These are phyloP conservation scores for Hypoxylon rickii DNA, from an alignment of 495 filamentous ascomycete species.

Conservation along the genomic window DNA sequence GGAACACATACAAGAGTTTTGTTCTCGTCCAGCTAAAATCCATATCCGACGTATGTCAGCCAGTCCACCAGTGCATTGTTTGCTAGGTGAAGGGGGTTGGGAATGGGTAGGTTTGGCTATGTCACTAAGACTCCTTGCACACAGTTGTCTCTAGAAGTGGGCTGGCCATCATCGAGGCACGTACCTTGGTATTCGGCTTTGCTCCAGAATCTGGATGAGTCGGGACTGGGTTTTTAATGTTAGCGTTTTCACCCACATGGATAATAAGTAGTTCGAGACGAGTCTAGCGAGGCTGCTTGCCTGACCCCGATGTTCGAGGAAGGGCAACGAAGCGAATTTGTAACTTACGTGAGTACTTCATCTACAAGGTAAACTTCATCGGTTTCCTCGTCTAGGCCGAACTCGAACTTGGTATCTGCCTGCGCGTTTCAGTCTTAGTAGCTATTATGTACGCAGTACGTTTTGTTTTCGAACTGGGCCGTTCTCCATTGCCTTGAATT, in stretches of 20 bases:
- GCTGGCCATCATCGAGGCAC: constrained; percentile 80
- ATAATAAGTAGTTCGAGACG: background rate
- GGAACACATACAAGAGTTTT: background rate
- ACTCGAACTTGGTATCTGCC: constrained; percentile 63
- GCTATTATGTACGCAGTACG: constrained; percentile 43
- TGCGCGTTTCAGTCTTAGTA: constrained; percentile 55
- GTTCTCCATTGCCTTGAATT: background rate
- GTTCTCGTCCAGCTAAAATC: background rate
- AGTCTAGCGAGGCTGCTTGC: too few species aligned
- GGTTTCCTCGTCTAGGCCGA: constrained; percentile 72
- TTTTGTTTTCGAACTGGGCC: background rate
- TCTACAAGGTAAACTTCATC: constrained; percentile 84
- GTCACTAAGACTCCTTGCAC: too few species aligned
- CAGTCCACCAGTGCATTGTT: background rate
- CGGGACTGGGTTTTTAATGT: constrained; percentile 41
- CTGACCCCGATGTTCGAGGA: background rate
- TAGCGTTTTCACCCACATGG: background rate
- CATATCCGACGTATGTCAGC: background rate
- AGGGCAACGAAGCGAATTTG: background rate
- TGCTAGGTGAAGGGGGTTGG: background rate
- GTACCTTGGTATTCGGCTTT: constrained; percentile 59
- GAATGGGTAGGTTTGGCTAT: background rate
- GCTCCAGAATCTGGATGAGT: constrained; percentile 89
- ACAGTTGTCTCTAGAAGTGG: constrained; percentile 49
- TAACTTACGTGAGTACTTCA: constrained; percentile 74